Evolutionary conservation across 768 basidiomycete genomes (phyloP), one percentile per base, ranked within the genome.

Genomic region (Boletus rufocinnamomeus): DNA sequence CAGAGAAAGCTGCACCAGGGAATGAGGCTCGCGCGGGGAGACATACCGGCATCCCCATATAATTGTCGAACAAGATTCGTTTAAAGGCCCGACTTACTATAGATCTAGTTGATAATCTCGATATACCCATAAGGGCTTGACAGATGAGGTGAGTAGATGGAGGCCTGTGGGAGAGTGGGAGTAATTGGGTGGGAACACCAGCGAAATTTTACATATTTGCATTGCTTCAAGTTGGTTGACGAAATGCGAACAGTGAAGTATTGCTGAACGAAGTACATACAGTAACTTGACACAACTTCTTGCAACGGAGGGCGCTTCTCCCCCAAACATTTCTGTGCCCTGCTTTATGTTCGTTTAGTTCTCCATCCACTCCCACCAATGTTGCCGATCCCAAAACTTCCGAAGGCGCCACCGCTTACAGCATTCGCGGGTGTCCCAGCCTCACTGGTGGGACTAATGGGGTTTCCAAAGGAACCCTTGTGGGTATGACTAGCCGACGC

Each of bases 311-410:
- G 50, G n/a, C 9, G 30, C 9, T 40, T 35, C 43, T 35, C 35
- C 52, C 46, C 47, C 45, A 37, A 50, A 37, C 35, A 51, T 16
- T 17, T 14, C 7, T 7, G 5, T 6, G 13, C 4, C 50, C 28
- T 38, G 50, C 37, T 38, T 52, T 37, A 28, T 9, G 37, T 52
- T 40, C 37, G 50, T 40, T 40, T 51, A 28, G 25, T 19, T 28
- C 50, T 19, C 50, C 27, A 28, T 21, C 25, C 37, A n/a, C 10
- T 28, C 50, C 50, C 50, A n/a, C 50, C 27, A 37, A 77, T 76
- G 32, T 72, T 72, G 6, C 80, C 79, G 1, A 79, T 74, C 13
- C 80, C 80, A 58, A 83, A 83, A 56, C 70, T 74, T 11, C 78
- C 79, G 53, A 83, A 83, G 4, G 81, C 79, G 11, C 78, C 79